These are phyloP conservation scores for Suhomyces faveliae DNA, from an alignment of 805 yeast species.

Conservation along the genomic window DNA sequence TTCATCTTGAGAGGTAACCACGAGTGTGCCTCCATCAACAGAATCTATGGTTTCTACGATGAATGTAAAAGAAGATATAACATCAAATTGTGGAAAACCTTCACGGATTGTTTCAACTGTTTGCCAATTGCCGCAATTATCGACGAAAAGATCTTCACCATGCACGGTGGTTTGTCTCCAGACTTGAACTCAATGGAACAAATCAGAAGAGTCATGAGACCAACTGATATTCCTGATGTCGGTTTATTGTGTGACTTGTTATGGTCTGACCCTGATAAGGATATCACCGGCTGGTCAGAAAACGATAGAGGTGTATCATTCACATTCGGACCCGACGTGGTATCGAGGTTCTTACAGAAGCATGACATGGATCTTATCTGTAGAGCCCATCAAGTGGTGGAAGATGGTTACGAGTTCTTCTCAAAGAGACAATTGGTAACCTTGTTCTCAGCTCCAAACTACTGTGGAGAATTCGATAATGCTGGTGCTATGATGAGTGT, in stretches of 20 bases:
- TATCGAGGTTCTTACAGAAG: conserved; percentile 90
- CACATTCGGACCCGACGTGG: conserved; percentile 99
- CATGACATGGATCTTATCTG: conserved; percentile 98
- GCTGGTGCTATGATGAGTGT: conserved; percentile 99
- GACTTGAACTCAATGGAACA: conserved; percentile 98
- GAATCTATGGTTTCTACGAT: conserved; percentile 97
- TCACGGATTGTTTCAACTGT: conserved; percentile 97
- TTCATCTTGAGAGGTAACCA: conserved; percentile 97
- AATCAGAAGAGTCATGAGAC: conserved; percentile 98
- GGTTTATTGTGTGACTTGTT: conserved; percentile 93
- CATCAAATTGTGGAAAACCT: conserved; percentile 97
- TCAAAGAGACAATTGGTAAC: conserved; percentile 95
- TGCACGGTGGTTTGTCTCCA: conserved; percentile 99
- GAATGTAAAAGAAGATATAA: conserved; percentile 98
- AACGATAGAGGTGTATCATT: conserved; percentile 98
- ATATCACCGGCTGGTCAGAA: conserved; percentile 98
- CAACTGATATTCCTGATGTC: conserved; percentile 98
- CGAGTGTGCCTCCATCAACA: conserved; percentile 96
- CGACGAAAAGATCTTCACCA: conserved; percentile 95
- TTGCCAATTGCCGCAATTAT: conserved; percentile 97
- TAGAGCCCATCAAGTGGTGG: conserved; percentile 98
- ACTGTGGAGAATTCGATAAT: conserved; percentile 98
- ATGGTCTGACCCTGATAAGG: conserved; percentile 99
- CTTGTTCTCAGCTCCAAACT: conserved; percentile 93
- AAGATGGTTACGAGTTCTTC: conserved; percentile 97